Percentiles rank a stretch among this genome's conserved stretches.
These are phyloP conservation scores for Yueomyces sp. DNA, from an alignment of 805 yeast genomes.

Conservation along the genomic window DNA sequence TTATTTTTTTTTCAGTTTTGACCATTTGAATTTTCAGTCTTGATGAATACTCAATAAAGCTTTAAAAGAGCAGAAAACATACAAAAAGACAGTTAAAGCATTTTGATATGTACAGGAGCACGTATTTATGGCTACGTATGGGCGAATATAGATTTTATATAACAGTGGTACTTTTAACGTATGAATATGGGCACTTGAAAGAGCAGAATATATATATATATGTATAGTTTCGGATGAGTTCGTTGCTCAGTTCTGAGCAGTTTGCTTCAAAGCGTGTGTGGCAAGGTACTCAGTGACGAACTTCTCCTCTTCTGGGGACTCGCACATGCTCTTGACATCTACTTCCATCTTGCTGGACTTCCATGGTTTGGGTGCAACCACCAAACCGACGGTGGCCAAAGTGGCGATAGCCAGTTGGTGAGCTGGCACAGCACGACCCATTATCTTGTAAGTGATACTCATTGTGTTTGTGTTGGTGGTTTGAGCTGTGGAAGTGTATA, in stretches of 20 bases:
- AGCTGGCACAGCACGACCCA: constrained; percentile 76
- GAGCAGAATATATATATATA: no score
- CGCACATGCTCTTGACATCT: constrained; percentile 48
- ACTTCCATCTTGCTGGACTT: constrained; percentile 40
- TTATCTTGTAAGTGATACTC: constrained; percentile 76
- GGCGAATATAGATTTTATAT: no score
- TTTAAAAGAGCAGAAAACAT: no score
- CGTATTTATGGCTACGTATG: no score
- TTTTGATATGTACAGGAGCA: no score
- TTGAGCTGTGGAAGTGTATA: no score
- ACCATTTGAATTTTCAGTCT: no score
- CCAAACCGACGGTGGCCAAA: constrained; percentile 49
- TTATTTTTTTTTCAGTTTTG: no score
- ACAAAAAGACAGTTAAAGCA: no score
- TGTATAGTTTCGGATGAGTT: not conserved
- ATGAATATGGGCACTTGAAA: no score
- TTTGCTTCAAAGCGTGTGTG: not conserved
- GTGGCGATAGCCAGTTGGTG: constrained; percentile 80
- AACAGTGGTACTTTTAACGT: no score
- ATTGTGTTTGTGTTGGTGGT: not conserved
- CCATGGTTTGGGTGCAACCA: constrained; percentile 60
- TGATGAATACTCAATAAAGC: no score
- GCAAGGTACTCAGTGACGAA: constrained; percentile 52
- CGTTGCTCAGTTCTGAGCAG: not conserved
- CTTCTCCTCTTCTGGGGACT: constrained; percentile 79